Base-by-base conservation (phyloP, 495 filamentous ascomycete species). In the Schizothecium vesticola region DNA sequence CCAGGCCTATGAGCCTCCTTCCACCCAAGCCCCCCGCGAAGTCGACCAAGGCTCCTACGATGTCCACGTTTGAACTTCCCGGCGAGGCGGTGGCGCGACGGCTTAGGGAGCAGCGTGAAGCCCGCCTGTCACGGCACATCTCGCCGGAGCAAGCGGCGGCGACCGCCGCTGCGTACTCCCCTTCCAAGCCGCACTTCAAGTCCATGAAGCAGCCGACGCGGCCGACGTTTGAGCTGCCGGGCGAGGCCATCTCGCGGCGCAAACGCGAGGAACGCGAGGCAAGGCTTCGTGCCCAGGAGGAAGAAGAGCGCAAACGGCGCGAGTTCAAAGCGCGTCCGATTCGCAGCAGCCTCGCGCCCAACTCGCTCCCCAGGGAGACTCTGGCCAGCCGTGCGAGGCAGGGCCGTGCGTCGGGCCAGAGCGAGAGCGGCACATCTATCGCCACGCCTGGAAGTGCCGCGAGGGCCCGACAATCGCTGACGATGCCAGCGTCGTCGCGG, bases 11-110 rank as follows among this genome's bases (percentile, higher is more conserved):
- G 13, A 84, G 80, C 71, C 77, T 84, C 7, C 72, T 81, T 19
- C 80, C 80, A 19, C 82, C 82, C 28, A 86, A 80, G 62, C 74
- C 77, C n/a, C 68, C 73, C 24, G 70, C 75, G 59, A 85, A 86
- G 80, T 89, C 88, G 12, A 80, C 76, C 26, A 92, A 90, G 69
- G 79, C 84, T 24, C 84, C 84, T 8, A 92, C 90, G 1, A 80
- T 82, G n/a, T 76, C 91, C 7, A 86, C 81, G 0, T 93, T 92
- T 73, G 85, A 89, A 72, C 83, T 93, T 4, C 88, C 90, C 3
- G 90, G 90, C 26, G 90, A 92, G 62, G 88, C 87, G 6, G 80
- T 92, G 10, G 86, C 90, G 63, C 86, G 85, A 3, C 88, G 87
- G 60, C 77, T 86, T 63, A 85, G 82, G 69, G 84, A 86, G 69